Conservation (phyloP, 257 asterid genomes). For the Solanum etuberosum region DNA sequence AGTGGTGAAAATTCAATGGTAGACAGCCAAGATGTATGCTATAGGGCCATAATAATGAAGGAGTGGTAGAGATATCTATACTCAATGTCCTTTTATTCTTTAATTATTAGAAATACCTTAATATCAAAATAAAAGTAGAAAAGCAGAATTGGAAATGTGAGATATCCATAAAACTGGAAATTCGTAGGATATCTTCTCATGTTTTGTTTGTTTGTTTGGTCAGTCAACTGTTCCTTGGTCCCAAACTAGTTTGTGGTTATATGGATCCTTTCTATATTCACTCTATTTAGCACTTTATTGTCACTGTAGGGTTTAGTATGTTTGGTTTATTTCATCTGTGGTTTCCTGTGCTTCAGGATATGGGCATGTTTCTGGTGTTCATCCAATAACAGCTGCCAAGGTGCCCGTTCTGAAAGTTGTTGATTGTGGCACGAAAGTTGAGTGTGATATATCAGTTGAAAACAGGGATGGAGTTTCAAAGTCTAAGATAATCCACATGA, state of each 20-base stretch:
- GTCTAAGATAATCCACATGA: constrained; percentile 59
- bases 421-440: constrained; percentile 91
- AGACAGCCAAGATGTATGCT: not conserved
- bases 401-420: constrained; percentile 89
- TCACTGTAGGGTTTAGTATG: not conserved
- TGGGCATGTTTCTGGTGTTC: constrained; percentile 83
- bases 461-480: constrained; percentile 87
- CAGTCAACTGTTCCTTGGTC: not conserved
- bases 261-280: not conserved
- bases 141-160: no score
- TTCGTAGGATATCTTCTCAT: not conserved
- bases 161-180: no score
- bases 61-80: not conserved
- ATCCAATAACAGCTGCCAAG: constrained; percentile 74
- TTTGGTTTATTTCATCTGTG: constrained; percentile 3
- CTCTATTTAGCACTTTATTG: not conserved
- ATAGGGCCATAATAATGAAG: not conserved
- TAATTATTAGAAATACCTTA: not conserved
- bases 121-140: no score
- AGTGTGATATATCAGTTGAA: constrained; percentile 94
- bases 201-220: not conserved
- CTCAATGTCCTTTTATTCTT: not conserved
- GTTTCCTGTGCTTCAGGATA: constrained; percentile 31
- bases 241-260: not conserved
- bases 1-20: not conserved